These are phyloP conservation scores for Debaryomyces tyrocola DNA, from an alignment of 805 yeast species.

Conservation along the genomic window DNA sequence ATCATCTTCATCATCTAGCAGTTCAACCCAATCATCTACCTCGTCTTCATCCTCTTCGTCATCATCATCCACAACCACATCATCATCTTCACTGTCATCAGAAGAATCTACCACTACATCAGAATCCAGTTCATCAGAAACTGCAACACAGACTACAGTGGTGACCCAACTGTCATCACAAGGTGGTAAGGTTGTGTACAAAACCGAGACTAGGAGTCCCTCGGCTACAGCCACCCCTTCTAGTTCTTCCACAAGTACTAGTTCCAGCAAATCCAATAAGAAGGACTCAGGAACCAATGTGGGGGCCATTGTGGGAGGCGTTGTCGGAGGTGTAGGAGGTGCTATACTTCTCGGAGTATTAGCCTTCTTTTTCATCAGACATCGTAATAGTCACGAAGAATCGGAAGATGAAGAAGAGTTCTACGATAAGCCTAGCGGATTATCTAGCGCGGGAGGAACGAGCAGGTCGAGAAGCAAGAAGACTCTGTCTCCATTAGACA, in stretches of 20 bases:
- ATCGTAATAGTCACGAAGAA: conserved; percentile 25
- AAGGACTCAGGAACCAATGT: conserved; percentile 22
- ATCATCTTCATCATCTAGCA: conserved; percentile 8
- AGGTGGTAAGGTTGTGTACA: conserved; percentile 6
- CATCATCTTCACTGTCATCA: conserved; percentile 7
- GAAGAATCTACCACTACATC: conserved; percentile 2
- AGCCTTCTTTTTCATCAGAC: conserved; percentile 32
- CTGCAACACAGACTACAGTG: not conserved
- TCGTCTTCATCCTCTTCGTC: conserved; percentile 8
- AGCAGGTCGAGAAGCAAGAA: conserved; percentile 17
- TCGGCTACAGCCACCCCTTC: conserved; percentile 5
- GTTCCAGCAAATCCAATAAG: conserved; percentile 2
- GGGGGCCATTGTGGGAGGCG: conserved; percentile 46
- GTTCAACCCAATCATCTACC: conserved; percentile 9
- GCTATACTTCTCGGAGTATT: conserved; percentile 21
- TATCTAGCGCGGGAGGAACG: conserved; percentile 14
- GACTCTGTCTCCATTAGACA: conserved; percentile 27
- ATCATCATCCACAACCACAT: conserved; percentile 3
- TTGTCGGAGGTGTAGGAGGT: conserved; percentile 43
- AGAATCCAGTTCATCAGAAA: conserved; percentile 2
- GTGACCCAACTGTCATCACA: conserved; percentile 6
- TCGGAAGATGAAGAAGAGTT: conserved; percentile 41
- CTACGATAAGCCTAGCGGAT: conserved; percentile 26
- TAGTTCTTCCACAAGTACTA: not conserved
- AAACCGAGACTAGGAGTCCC: conserved; percentile 8